Conservation (phyloP, 768 basidiomycete genomes). For the Lactarius pseudohatsudake region DNA sequence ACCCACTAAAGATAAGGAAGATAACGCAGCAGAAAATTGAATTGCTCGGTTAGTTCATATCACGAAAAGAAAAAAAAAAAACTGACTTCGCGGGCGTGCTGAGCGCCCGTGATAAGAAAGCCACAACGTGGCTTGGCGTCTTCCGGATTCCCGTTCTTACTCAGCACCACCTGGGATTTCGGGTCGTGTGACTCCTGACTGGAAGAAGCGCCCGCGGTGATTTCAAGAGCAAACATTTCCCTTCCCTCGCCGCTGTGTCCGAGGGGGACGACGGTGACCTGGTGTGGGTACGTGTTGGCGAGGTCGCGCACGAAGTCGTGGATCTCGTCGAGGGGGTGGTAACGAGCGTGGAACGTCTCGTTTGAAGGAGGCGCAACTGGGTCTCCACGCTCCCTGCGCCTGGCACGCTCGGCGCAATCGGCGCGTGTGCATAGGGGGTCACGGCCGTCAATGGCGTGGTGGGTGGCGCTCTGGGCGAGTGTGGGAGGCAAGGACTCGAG, state of each 20-base stretch:
- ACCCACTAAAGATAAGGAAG: conserved; percentile 58
- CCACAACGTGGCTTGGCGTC: conserved; percentile 43
- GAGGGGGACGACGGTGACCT: conserved; percentile 45
- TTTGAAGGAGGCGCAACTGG: conserved; percentile 33
- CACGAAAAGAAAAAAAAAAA: conserved; percentile 12
- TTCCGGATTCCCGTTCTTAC: conserved; percentile 15
- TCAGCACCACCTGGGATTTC: conserved; percentile 23
- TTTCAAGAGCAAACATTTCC: conserved; percentile 54
- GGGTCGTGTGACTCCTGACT: conserved; percentile 20
- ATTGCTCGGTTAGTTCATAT: not conserved
- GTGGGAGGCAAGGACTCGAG: conserved; percentile 27
- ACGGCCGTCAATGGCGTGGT: conserved; percentile 30
- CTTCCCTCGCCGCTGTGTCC: conserved; percentile 61
- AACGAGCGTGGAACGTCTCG: conserved; percentile 43
- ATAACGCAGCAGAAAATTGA: not conserved
- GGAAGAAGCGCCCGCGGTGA: conserved; percentile 38
- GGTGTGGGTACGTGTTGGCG: conserved; percentile 46
- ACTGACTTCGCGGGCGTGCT: conserved; percentile 73
- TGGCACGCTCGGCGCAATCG: conserved; percentile 34
- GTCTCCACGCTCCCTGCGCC: conserved; percentile 27
- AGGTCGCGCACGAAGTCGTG: conserved; percentile 52
- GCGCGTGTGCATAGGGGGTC: conserved; percentile 38
- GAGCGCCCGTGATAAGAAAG: conserved; percentile 69
- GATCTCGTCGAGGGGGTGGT: conserved; percentile 59
- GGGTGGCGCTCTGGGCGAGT: conserved; percentile 11